Evolutionary conservation across 768 basidiomycete species (phyloP).

Genomic region (Naganishia vaughanmartiniae): DNA sequence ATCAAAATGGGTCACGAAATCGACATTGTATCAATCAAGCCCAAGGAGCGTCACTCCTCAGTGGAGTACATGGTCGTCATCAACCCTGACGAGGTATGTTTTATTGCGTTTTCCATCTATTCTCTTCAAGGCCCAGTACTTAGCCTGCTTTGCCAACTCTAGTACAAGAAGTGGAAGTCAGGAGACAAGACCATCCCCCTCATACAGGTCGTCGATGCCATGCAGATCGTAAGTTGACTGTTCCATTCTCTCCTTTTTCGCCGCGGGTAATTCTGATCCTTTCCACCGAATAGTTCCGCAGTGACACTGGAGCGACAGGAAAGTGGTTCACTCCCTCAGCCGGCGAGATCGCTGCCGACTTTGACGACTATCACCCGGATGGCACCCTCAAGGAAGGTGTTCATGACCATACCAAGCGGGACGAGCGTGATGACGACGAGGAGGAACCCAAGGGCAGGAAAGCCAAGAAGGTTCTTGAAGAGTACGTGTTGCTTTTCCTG

Average conservation of each 20-base stretch:
- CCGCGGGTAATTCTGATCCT: not conserved
- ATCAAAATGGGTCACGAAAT: conserved; percentile 28
- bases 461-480: conserved; percentile 29
- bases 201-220: conserved; percentile 20
- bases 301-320: conserved; percentile 30
- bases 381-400: conserved; percentile 26
- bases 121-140: not conserved
- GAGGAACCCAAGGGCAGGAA: conserved; percentile 27
- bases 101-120: not conserved
- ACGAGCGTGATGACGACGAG: conserved; percentile 13
- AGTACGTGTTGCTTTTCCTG: not conserved
- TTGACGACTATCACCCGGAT: conserved; percentile 29
- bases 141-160: not conserved
- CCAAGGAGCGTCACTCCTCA: conserved; percentile 17
- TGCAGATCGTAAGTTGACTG: conserved; percentile 20
- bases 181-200: conserved; percentile 33
- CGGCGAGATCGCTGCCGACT: conserved; percentile 32
- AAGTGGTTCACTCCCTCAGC: conserved; percentile 30
- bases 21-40: conserved; percentile 27
- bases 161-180: conserved; percentile 33
- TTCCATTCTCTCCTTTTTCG: not conserved
- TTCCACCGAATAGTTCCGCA: conserved; percentile 25
- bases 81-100: conserved; percentile 25
- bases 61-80: conserved; percentile 34
- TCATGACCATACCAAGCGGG: conserved; percentile 27